These are phyloP conservation scores for Saccharum officinarum DNA, from an alignment of 176 grass and related monocot species.

Conservation along the genomic window DNA sequence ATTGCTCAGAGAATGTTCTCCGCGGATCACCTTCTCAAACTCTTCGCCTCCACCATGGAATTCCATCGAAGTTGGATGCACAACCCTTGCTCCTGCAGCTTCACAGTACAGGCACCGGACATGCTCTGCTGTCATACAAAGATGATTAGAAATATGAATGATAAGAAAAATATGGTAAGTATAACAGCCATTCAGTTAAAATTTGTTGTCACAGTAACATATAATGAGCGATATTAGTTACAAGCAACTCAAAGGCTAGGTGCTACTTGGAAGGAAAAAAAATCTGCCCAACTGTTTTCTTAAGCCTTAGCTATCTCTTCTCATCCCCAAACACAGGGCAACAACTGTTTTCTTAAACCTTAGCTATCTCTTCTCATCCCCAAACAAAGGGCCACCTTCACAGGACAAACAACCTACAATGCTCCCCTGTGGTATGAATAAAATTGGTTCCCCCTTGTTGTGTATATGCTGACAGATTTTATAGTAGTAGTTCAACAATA, in stretches of 20 bases:
- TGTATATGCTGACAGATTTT: background rate
- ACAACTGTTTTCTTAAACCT: background rate
- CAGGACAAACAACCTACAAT: background rate
- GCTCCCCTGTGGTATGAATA: background rate
- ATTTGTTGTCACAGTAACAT: background rate
- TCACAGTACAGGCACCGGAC: slow-evolving; percentile 36
- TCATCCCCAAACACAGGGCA: background rate
- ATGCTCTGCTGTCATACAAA: slow-evolving; percentile 12
- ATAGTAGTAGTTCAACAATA: background rate
- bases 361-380: background rate
- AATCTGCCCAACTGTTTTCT: background rate
- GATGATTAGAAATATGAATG: background rate
- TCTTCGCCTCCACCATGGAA: slow-evolving; percentile 17
- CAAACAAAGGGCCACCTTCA: background rate
- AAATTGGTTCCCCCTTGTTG: background rate
- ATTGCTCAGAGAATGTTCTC: background rate
- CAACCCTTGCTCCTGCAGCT: slow-evolving; percentile 5
- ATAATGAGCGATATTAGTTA: no score
- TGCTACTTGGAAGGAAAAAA: background rate
- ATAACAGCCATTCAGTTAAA: background rate
- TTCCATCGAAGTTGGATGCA: slow-evolving; percentile 2
- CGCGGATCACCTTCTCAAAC: background rate
- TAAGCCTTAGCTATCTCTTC: background rate
- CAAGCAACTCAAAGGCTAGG: no score
- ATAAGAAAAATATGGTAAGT: background rate